Base-by-base conservation (phyloP, 2,329 filamentous ascomycete species). In the Colletotrichum viniferum region DNA sequence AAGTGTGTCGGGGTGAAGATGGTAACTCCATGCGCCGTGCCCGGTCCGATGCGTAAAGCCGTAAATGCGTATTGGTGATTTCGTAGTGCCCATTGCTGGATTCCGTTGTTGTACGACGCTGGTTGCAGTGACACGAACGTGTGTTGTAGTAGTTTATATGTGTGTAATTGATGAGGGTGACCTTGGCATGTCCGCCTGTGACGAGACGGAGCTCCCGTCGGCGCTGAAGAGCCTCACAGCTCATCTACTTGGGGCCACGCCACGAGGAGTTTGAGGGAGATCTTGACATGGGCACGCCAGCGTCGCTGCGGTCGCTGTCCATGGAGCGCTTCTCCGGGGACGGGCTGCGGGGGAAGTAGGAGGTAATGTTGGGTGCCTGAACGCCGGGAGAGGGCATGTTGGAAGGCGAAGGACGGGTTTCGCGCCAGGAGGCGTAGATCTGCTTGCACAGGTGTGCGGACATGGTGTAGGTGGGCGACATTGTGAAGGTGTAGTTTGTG, bases 381-480 rank as follows among this genome's bases (percentile, higher is more conserved):
- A 78, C 78, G 80, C 77, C 64, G 73, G 76, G 77, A n/a, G 71
- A 69, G 36, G 76, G 71, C 61, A 82, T 76, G 16, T 86, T 83
- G 68, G 84, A 81, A 5, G 83, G 83, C 32, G 84, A 81, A 77
- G 88, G 86, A 77, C 86, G 86, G 61, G 86, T 83, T 80, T 90
- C 88, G 77, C 86, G 86, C 88, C 90, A 91, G n/a, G 90, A 91
- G 67, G 88, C 85, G 85, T 87, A 89, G 83, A 92, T 89, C 79
- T 91, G 86, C 83, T 90, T 90, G 88, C 89, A 90, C 82, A 92
- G 84, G 79, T 92, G 90, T 79, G 90, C 89, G 18, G 90, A 90
- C 87, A 92, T 91, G 77, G 90, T 91, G 84, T 91, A 90, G 48
- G 90, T 91, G 66, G 89, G 89, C 71, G 89, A 87, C 90, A 92